A percentile compares a stretch with the other conserved stretches of the same genome.
These are phyloP conservation scores for Fusarium sp. DNA, from an alignment of 2,329 filamentous ascomycete species.

Conservation along the genomic window DNA sequence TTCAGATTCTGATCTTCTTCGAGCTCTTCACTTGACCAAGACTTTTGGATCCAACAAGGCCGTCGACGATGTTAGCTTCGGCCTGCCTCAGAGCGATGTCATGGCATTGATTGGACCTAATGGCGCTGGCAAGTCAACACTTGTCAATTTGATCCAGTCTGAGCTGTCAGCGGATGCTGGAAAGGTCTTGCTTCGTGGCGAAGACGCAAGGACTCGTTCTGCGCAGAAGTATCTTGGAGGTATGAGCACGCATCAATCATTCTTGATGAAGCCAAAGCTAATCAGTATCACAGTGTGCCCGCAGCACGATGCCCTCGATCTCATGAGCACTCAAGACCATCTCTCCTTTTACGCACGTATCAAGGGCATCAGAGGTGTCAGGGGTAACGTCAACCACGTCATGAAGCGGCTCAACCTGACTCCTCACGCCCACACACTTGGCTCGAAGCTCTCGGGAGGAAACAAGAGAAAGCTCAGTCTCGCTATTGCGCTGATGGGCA, in stretches of 20 bases:
- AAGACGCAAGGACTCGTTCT: constrained; percentile 66
- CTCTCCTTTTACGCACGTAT: constrained; percentile 84
- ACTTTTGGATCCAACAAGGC: constrained; percentile 72
- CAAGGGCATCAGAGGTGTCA: constrained; percentile 77
- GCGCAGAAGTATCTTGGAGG: constrained; percentile 75
- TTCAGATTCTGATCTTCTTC: constrained; percentile 60
- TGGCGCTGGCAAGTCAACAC: constrained; percentile 86
- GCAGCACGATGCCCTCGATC: constrained; percentile 84
- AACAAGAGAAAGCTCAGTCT: constrained; percentile 89
- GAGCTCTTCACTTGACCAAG: constrained; percentile 76
- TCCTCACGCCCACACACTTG: constrained; percentile 76
- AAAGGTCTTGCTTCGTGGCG: constrained; percentile 80
- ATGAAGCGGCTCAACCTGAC: constrained; percentile 79
- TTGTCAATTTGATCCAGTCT: constrained; percentile 44
- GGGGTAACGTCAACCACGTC: constrained; percentile 78
- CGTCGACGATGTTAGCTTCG: constrained; percentile 79
- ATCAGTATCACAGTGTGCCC: constrained; percentile 78
- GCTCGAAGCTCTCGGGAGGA: constrained; percentile 81
- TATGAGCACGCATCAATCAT: constrained; percentile 77
- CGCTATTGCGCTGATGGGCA: constrained; percentile 88
- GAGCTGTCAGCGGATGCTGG: constrained; percentile 52
- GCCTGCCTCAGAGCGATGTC: constrained; percentile 74
- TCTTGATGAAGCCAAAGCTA: constrained; percentile 52
- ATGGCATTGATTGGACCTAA: constrained; percentile 83
- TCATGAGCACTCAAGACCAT: constrained; percentile 86